Evolutionary conservation across 176 grass and related monocot species (phyloP), one percentile per base, ranked within the genome.

Genomic region (Alloteropsis semialata): DNA sequence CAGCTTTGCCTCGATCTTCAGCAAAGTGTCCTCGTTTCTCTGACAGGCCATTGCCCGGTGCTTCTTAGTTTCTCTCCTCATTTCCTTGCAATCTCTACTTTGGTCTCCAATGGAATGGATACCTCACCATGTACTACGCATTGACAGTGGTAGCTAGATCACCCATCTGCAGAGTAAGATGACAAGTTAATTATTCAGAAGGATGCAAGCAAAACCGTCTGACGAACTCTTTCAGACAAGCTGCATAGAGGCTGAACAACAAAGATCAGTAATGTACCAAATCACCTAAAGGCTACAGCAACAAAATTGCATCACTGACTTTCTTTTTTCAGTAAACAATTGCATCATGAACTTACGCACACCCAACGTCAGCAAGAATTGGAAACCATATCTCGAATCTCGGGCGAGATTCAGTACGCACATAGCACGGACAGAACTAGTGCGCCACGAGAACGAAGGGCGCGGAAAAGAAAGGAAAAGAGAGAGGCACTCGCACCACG

Each of bases 371-470:
- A 39, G 36, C 14, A 41, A 65, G 22, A 30, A 48, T 75, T 84
- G 12, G 19, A 76, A 81, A 81, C 27, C 33, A 85, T 64, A 81
- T 81, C 71, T 45, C 37, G 27, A 77, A 81, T 64, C 62, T 17
- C 37, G 27, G 69, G 64, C 19, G 80, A 62, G 54, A 37, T 89
- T 81, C 76, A 75, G 18, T 69, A 76, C 46, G 30, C 82, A 69
- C 82, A 71, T n/a, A 17, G 32, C 48, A 51, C 30, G 33, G 16
- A 33, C 45, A 50, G 27, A 18, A 10, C 55, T 24, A 37, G 34
- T 65, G 88, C 88, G 41, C 56, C 42, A 39, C 25, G 68, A 58
- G 24, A 58, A 58, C 55, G 55, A 58, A 58, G 55, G 55, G 55
- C 54, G 2, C n/a, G 55, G 10, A 12, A 27, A 58, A 58, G 55